Conservation (phyloP, 257 asterid species). For the Solanum microdontum region DNA sequence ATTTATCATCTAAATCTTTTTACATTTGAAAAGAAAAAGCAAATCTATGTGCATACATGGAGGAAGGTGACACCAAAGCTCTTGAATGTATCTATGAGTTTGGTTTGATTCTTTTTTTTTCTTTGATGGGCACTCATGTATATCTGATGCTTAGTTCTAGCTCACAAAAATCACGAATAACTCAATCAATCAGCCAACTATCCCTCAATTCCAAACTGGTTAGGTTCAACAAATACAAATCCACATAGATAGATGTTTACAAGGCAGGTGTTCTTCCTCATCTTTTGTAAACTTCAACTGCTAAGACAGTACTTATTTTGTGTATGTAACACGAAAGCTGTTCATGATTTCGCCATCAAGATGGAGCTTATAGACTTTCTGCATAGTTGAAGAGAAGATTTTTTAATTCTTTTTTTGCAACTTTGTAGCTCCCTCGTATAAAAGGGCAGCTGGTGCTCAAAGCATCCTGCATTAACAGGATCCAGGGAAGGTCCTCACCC, state of each 20-base stretch:
- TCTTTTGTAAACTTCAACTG: background rate
- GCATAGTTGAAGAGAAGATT: background rate
- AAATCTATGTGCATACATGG: no score
- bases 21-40: no score
- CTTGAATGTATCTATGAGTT: no score
- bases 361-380: background rate
- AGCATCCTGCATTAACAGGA: background rate
- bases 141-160: background rate
- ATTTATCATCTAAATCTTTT: no score
- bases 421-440: background rate
- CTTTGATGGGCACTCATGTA: background rate
- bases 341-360: background rate
- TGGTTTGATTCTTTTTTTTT: no score
- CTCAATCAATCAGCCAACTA: background rate
- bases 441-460: background rate
- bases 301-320: background rate
- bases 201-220: background rate
- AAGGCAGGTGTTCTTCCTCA: background rate
- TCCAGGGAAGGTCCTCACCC: background rate
- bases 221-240: background rate
- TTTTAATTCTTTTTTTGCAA: background rate
- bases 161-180: background rate
- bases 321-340: background rate
- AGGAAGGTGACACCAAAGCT: no score
- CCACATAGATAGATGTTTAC: background rate